These are phyloP conservation scores for Mycena kentingensis DNA, from an alignment of 768 basidiomycete genomes.

Conservation along the genomic window DNA sequence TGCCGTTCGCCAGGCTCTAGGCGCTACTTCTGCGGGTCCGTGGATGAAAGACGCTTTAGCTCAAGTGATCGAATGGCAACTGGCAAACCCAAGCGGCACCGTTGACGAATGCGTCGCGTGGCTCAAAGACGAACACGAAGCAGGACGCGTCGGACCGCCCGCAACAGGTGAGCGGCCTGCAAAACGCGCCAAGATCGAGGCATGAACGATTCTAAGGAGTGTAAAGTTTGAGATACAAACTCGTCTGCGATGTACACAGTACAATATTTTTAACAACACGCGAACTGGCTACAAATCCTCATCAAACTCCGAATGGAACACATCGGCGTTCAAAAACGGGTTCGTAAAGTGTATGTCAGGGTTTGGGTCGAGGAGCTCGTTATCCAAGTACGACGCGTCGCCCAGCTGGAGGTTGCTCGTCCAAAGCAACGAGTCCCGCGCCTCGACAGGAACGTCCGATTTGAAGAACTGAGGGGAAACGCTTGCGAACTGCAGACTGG, in stretches of 20 bases:
- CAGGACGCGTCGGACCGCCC: constrained; percentile 44
- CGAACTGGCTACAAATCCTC: too few relatives aligned
- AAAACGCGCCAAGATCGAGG: constrained; percentile 42
- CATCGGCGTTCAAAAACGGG: constrained; percentile 8
- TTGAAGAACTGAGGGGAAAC: constrained; percentile 22
- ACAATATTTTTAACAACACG: too few relatives aligned
- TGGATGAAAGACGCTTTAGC: constrained; percentile 67
- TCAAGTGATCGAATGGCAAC: constrained; percentile 83
- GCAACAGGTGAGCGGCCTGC: constrained; percentile 33
- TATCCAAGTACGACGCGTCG: neutral
- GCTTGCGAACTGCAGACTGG: neutral
- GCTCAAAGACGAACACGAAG: constrained; percentile 57
- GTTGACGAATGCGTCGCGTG: constrained; percentile 71
- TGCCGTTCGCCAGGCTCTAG: constrained; percentile 58
- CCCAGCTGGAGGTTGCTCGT: neutral
- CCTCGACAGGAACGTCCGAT: constrained; percentile 3
- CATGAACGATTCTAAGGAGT: neutral
- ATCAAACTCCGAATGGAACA: constrained; percentile 5
- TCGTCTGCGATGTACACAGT: neutral
- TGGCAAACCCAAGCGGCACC: constrained; percentile 68
- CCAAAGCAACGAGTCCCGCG: constrained; percentile 11
- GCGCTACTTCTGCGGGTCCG: constrained; percentile 59
- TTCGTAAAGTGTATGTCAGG: constrained; percentile 14
- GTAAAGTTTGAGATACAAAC: neutral
- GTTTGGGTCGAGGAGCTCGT: neutral